Conservation (phyloP, 257 asterid genomes). For the Verbascum thapsus region DNA sequence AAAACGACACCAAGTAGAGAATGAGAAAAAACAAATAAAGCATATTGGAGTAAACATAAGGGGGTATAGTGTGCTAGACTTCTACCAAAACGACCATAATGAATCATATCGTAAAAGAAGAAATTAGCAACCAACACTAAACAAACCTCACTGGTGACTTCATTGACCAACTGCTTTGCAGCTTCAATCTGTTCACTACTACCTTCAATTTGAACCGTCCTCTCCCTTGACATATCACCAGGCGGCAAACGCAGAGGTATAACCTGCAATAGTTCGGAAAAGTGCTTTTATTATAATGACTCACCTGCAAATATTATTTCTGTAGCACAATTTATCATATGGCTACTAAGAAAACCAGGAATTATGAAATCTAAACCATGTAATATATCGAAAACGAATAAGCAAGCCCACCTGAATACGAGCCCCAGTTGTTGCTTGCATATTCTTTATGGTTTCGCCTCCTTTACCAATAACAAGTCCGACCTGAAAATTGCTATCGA, state of each 20-base stretch:
- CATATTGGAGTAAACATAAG: background rate
- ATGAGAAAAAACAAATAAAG: background rate
- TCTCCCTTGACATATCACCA: slow-evolving; percentile 81
- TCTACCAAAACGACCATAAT: background rate
- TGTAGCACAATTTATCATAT: background rate
- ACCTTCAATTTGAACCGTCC: slow-evolving; percentile 93
- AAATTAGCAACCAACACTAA: slow-evolving; percentile 25
- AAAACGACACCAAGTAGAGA: slow-evolving; percentile 6
- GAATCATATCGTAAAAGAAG: slow-evolving; percentile 13
- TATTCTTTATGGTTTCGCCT: slow-evolving; percentile 88
- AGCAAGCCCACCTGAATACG: slow-evolving; percentile 68
- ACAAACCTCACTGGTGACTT: slow-evolving; percentile 95
- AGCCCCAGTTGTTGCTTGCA: slow-evolving; percentile 91
- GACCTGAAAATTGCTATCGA: slow-evolving; percentile 49
- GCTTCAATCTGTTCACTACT: slow-evolving; percentile 83
- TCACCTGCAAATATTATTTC: background rate
- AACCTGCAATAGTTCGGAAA: slow-evolving; percentile 53
- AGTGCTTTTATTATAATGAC: background rate
- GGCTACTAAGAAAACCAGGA: background rate
- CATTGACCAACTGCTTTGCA: slow-evolving; percentile 76
- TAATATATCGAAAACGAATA: background rate
- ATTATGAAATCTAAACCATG: background rate
- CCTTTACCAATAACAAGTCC: slow-evolving; percentile 99
- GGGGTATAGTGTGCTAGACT: no score
- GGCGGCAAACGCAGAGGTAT: slow-evolving; percentile 96